These are phyloP conservation scores for Phaeophleospora eucalypticola DNA, from an alignment of 2,329 filamentous ascomycete genomes.

Conservation along the genomic window DNA sequence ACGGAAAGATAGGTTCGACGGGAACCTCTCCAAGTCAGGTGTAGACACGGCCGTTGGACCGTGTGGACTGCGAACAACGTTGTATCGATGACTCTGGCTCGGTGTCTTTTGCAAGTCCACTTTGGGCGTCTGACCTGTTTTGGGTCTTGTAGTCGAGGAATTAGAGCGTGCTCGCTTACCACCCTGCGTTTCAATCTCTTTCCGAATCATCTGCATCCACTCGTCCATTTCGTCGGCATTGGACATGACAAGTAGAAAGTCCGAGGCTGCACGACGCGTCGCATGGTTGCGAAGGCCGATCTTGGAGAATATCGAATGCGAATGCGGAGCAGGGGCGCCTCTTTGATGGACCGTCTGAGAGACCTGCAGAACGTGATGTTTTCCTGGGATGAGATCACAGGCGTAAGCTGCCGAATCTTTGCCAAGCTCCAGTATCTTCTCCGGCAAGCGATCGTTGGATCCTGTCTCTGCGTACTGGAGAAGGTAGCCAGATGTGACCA, in stretches of 20 bases:
- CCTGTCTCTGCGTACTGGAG: conserved; percentile 72
- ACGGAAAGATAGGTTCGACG: conserved; percentile 1
- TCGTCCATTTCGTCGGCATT: conserved; percentile 69
- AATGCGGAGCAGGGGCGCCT: conserved; percentile 45
- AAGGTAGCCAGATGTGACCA: conserved; percentile 67
- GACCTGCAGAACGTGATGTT: conserved; percentile 75
- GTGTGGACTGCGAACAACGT: conserved; percentile 34
- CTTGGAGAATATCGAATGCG: conserved; percentile 62
- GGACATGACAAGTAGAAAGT: conserved; percentile 69
- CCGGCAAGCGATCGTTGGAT: conserved; percentile 65
- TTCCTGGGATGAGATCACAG: conserved; percentile 73
- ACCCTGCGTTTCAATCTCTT: conserved; percentile 66
- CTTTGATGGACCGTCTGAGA: conserved; percentile 62
- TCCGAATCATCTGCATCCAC: conserved; percentile 67
- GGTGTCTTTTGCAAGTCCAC: conserved; percentile 25
- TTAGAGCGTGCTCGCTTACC: conserved; percentile 62
- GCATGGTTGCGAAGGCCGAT: conserved; percentile 52
- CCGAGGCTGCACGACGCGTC: conserved; percentile 45
- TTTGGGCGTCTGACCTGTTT: conserved; percentile 5
- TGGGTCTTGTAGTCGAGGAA: conserved; percentile 8
- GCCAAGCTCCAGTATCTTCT: conserved; percentile 68
- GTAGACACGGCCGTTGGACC: conserved; percentile 25
- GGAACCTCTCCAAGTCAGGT: conserved; percentile 3
- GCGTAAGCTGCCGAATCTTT: conserved; percentile 75
- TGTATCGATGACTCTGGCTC: conserved; percentile 35